These are phyloP conservation scores for Xylaria longipes DNA, from an alignment of 495 filamentous ascomycete genomes.

Conservation along the genomic window DNA sequence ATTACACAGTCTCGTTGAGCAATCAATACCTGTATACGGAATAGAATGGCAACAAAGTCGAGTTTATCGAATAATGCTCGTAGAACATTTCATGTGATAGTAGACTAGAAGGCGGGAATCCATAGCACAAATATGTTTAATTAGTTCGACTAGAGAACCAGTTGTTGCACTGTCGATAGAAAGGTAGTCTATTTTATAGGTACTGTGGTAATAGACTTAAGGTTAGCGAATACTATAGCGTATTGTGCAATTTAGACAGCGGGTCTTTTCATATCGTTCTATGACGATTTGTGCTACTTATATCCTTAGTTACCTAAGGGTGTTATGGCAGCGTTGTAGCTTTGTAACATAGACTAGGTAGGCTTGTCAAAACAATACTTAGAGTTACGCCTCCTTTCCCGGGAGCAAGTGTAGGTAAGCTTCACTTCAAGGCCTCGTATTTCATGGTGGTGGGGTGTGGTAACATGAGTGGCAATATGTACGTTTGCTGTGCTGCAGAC, in stretches of 20 bases:
- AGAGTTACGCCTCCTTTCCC: background rate
- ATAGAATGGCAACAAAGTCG: background rate
- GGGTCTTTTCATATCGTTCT: background rate
- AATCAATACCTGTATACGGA: background rate
- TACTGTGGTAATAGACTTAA: background rate
- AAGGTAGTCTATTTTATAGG: background rate
- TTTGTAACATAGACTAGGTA: background rate
- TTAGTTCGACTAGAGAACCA: background rate
- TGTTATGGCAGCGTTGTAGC: background rate
- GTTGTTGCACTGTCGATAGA: background rate
- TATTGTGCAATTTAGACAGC: background rate
- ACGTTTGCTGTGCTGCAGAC: background rate
- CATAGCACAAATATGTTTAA: background rate
- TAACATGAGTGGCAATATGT: background rate
- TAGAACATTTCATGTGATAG: background rate
- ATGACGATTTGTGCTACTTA: background rate
- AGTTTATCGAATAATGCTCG: background rate
- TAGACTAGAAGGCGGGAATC: background rate
- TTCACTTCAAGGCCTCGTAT: background rate
- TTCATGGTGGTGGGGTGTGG: background rate
- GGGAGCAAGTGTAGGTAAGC: background rate
- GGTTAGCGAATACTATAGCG: background rate
- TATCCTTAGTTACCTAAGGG: background rate
- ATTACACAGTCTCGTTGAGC: slow-evolving; percentile 1
- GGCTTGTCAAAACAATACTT: background rate